Conservation (phyloP, 2,329 filamentous ascomycete genomes). For the Elsinoe australis region DNA sequence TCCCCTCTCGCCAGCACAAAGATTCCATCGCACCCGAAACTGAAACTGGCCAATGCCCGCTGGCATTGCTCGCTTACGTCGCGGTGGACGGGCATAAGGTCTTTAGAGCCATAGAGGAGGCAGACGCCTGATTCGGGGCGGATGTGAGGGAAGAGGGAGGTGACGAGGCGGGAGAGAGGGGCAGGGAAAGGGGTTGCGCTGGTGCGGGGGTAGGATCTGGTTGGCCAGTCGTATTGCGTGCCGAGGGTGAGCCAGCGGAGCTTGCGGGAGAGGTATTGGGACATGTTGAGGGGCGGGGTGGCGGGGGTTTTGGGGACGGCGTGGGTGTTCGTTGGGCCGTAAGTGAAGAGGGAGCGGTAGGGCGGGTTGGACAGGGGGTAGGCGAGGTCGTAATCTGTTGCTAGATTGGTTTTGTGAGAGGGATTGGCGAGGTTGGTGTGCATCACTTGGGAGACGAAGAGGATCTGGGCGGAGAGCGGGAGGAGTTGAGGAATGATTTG, state of each 20-base stretch:
- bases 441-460: constrained; percentile 19
- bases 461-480: constrained; percentile 18
- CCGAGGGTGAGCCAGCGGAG: constrained; percentile 21
- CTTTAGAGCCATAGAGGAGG: constrained; percentile 20
- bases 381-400: constrained; percentile 18
- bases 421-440: constrained; percentile 20
- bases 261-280: constrained; percentile 19
- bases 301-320: not conserved
- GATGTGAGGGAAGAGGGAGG: constrained; percentile 19
- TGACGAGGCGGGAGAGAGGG: constrained; percentile 17
- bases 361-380: constrained; percentile 5
- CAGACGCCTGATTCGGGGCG: constrained; percentile 19
- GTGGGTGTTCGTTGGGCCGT: constrained; percentile 24
- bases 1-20: constrained; percentile 20
- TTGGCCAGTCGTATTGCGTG: constrained; percentile 22
- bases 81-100: constrained; percentile 22
- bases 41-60: constrained; percentile 18
- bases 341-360: constrained; percentile 30
- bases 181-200: constrained; percentile 18
- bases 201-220: constrained; percentile 18
- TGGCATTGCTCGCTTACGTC: constrained; percentile 20
- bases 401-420: constrained; percentile 20
- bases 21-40: constrained; percentile 21
- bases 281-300: constrained; percentile 18
- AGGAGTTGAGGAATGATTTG: constrained; percentile 18